phyloP scores from a whole-genome alignment of 805 yeast species.

The Hanseniaspora opuntiae region DNA sequence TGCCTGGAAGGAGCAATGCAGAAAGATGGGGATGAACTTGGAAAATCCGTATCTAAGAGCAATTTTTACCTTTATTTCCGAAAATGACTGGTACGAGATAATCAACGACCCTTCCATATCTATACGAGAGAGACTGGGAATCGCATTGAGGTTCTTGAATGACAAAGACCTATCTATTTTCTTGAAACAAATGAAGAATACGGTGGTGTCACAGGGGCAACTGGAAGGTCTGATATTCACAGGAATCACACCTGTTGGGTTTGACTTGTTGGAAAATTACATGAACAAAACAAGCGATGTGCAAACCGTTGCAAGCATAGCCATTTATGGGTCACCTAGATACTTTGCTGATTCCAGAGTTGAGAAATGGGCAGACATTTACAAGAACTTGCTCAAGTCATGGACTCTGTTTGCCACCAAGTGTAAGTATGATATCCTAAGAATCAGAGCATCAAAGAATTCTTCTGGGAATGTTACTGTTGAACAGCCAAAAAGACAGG shows the following conservation, averaged over 20 bases:
- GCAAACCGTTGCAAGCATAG: constrained; percentile 76
- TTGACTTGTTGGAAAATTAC: constrained; percentile 69
- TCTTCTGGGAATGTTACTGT: constrained; percentile 35
- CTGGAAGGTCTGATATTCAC: constrained; percentile 81
- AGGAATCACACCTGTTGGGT: constrained; percentile 79
- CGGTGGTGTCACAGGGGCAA: constrained; percentile 67
- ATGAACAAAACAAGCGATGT: constrained; percentile 82
- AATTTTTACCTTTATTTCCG: constrained; percentile 84
- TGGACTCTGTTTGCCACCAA: constrained; percentile 69
- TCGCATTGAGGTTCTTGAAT: constrained; percentile 72
- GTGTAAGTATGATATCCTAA: constrained; percentile 72
- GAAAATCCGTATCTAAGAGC: constrained; percentile 84
- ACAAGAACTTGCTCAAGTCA: constrained; percentile 55
- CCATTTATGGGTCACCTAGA: constrained; percentile 71
- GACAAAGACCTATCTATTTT: constrained; percentile 67
- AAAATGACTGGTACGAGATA: constrained; percentile 93
- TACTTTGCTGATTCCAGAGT: constrained; percentile 64
- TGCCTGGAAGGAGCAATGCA: constrained; percentile 88
- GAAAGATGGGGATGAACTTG: constrained; percentile 73
- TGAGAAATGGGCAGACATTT: constrained; percentile 64
- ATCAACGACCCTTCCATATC: constrained; percentile 82
- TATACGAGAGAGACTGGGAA: constrained; percentile 74
- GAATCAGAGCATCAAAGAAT: constrained; percentile 50
- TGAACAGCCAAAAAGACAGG: constrained; percentile 52
- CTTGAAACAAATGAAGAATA: constrained; percentile 52